Conservation (phyloP, 2,329 filamentous ascomycete genomes). For the Claviceps fusiformis region DNA sequence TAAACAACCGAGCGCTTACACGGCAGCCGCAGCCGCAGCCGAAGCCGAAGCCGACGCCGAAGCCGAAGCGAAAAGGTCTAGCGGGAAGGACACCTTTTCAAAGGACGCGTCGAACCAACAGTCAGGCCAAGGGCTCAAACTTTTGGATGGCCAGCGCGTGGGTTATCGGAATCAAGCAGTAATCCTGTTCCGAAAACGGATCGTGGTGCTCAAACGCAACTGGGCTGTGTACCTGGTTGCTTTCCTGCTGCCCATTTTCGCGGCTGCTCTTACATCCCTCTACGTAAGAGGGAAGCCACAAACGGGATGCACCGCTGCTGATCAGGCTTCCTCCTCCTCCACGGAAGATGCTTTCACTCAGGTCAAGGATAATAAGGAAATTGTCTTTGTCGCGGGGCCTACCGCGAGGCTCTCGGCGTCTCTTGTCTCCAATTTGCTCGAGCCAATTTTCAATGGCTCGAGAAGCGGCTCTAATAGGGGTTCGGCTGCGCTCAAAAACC, state of each 20-base stretch:
- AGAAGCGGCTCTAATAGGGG: conserved; percentile 10
- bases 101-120: conserved; percentile 5
- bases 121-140: conserved; percentile 30
- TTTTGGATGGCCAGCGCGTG: conserved; percentile 56
- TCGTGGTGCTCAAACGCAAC: conserved; percentile 65
- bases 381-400: conserved; percentile 21
- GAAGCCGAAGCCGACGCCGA: neutral
- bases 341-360: conserved; percentile 27
- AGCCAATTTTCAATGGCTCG: conserved; percentile 24
- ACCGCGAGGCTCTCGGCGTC: conserved; percentile 22
- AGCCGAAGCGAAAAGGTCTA: conserved; percentile 9
- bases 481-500: conserved; percentile 10
- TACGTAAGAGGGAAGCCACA: conserved; percentile 49
- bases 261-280: conserved; percentile 64
- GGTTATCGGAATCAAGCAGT: conserved; percentile 55
- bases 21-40: conserved; percentile 8
- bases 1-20: conserved; percentile 10
- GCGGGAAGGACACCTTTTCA: conserved; percentile 12
- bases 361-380: conserved; percentile 11
- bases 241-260: conserved; percentile 63
- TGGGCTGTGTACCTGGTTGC: conserved; percentile 64
- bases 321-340: conserved; percentile 28
- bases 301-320: conserved; percentile 36
- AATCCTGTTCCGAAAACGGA: conserved; percentile 66
- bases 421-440: conserved; percentile 21